phyloP scores from a whole-genome alignment of 225 moss, liverwort and hornwort species.

The Asterella californica region DNA sequence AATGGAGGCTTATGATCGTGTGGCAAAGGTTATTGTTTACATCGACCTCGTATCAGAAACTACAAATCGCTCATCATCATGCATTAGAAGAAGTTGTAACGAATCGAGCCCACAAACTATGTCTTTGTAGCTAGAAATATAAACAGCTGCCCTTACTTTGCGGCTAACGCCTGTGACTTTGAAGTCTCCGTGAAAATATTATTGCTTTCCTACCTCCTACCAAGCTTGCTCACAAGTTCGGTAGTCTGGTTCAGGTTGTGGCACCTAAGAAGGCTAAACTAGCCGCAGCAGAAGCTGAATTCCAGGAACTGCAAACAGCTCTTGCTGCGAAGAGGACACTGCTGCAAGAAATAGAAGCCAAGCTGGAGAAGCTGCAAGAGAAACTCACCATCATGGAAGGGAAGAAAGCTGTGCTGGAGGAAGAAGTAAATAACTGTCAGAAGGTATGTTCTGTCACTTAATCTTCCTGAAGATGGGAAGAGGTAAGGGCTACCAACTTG shows the following conservation, averaged over 20 bases:
- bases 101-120: too few species aligned
- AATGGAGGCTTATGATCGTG: constrained; percentile 66
- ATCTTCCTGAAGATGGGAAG: neutral
- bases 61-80: neutral
- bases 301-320: constrained; percentile 49
- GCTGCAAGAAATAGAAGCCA: constrained; percentile 50
- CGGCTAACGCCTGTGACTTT: neutral
- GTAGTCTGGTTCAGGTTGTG: constrained; percentile 42
- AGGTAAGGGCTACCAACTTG: neutral
- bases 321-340: constrained; percentile 50
- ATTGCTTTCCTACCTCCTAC: neutral
- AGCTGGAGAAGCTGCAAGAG: constrained; percentile 53
- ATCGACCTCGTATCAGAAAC: neutral
- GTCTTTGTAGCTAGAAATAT: neutral
- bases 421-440: constrained; percentile 62
- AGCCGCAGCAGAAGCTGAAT: constrained; percentile 53
- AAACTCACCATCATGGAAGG: constrained; percentile 62
- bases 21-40: constrained; percentile 51
- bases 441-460: constrained; percentile 34
- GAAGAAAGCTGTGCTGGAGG: constrained; percentile 57
- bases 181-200: neutral
- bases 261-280: constrained; percentile 65
- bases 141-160: neutral
- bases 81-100: neutral
- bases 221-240: neutral